A percentile compares a stretch with the other conserved stretches of the same genome.
Evolutionary conservation across 2,329 filamentous ascomycete species (phyloP).

Genomic region (Phyllosticta citriasiana): DNA sequence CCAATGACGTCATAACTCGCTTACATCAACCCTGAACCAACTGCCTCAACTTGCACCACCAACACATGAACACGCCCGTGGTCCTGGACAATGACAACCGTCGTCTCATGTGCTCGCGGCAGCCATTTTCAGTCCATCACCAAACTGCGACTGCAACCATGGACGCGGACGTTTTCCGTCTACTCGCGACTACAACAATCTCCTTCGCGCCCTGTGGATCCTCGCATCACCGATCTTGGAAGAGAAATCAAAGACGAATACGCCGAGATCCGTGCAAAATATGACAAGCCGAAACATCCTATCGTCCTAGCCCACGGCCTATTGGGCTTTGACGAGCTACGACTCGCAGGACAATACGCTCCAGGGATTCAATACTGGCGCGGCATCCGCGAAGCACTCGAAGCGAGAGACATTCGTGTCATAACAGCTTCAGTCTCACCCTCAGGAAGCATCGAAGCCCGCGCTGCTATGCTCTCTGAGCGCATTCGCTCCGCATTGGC

Average conservation of each 20-base stretch:
- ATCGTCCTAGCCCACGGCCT: slow-evolving; percentile 57
- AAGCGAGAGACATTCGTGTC: slow-evolving; percentile 48
- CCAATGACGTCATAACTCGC: not conserved
- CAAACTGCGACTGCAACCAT: slow-evolving; percentile 14
- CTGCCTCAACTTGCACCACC: not conserved
- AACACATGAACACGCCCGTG: not conserved
- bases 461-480: slow-evolving; percentile 44
- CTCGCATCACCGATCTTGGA: slow-evolving; percentile 42
- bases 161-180: not conserved
- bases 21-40: not conserved
- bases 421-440: slow-evolving; percentile 51
- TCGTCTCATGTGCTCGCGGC: not conserved
- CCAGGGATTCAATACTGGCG: slow-evolving; percentile 56
- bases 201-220: slow-evolving; percentile 30
- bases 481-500: slow-evolving; percentile 30
- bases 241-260: slow-evolving; percentile 51
- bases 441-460: slow-evolving; percentile 48
- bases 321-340: slow-evolving; percentile 54
- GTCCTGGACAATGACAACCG: not conserved
- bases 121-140: not conserved
- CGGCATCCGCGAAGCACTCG: slow-evolving; percentile 50
- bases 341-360: slow-evolving; percentile 41
- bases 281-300: slow-evolving; percentile 41
- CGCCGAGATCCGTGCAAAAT: slow-evolving; percentile 47
- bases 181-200: slow-evolving; percentile 17